Evolutionary conservation across 23 red algal genomes (phyloP).

Genomic region (Gracilaria gracilis): DNA sequence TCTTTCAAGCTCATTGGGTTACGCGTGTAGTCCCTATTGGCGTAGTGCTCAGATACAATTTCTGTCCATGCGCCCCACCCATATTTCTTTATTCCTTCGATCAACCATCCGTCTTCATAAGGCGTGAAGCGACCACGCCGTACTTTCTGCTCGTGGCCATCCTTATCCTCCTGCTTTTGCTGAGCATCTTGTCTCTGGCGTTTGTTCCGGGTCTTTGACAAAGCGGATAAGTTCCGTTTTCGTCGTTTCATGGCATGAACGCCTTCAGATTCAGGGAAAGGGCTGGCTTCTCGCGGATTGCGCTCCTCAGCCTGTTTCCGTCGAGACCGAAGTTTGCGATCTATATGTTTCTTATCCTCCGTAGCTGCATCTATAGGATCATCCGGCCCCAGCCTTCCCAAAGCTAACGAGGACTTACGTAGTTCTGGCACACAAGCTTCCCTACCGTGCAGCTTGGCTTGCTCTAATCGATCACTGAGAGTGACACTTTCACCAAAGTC

Average conservation of each 20-base stretch:
- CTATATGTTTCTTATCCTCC: background rate
- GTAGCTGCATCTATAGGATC: conserved; percentile 26
- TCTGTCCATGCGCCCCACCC: conserved; percentile 59
- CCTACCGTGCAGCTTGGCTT: background rate
- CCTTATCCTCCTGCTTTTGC: background rate
- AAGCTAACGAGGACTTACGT: background rate
- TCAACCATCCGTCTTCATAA: conserved; percentile 48
- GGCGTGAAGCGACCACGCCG: conserved; percentile 35
- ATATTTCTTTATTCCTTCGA: conserved; percentile 48
- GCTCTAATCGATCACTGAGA: conserved; percentile 7
- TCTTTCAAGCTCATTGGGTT: conserved; percentile 63
- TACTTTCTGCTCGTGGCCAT: conserved; percentile 20
- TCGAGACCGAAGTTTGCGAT: background rate
- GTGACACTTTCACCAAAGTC: conserved; percentile 2
- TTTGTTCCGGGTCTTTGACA: background rate
- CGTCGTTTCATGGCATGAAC: background rate
- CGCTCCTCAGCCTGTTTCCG: background rate
- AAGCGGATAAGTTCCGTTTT: background rate
- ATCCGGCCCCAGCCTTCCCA: background rate
- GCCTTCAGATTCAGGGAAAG: conserved; percentile 57
- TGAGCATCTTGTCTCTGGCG: background rate
- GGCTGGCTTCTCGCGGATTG: conserved; percentile 45
- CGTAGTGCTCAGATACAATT: conserved; percentile 18
- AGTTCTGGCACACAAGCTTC: conserved; percentile 15
- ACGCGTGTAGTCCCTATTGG: conserved; percentile 21